These are phyloP conservation scores for Aegilops bicornis DNA, from an alignment of 176 grass and related monocot species.

Conservation along the genomic window DNA sequence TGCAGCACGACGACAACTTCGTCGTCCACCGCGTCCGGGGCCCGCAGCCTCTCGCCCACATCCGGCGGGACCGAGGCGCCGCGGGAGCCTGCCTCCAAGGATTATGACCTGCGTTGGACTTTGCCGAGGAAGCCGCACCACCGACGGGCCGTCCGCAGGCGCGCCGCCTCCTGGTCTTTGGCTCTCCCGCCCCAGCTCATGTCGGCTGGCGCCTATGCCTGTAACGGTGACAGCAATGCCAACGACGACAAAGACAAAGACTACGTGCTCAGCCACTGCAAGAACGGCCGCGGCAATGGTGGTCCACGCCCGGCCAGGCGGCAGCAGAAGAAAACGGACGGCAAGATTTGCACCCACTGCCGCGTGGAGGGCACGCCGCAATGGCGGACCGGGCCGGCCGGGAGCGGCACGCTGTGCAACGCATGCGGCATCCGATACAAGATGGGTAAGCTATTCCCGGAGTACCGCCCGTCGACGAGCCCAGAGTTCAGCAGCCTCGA, in stretches of 20 bases:
- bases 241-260: neutral
- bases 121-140: neutral
- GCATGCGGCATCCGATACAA: constrained; percentile 54
- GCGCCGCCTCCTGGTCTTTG: neutral
- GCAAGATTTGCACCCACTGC: constrained; percentile 45
- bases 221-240: neutral
- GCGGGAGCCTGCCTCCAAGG: neutral
- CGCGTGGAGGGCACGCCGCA: constrained; percentile 44
- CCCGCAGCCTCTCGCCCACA: neutral
- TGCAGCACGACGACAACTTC: neutral
- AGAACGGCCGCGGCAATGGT: no score
- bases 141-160: neutral
- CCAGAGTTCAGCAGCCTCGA: constrained; percentile 25
- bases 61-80: neutral
- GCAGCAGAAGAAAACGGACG: neutral
- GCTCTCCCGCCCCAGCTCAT: neutral
- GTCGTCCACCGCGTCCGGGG: neutral
- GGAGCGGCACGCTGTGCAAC: constrained; percentile 66
- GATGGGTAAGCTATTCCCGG: constrained; percentile 17
- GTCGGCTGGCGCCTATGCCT: neutral
- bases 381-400: constrained; percentile 47
- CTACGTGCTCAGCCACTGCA: no score
- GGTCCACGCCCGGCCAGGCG: neutral
- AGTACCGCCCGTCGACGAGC: constrained; percentile 55
- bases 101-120: neutral